Base-by-base conservation (phyloP, 352 stramenopile species). In the Pythium coloratum region DNA sequence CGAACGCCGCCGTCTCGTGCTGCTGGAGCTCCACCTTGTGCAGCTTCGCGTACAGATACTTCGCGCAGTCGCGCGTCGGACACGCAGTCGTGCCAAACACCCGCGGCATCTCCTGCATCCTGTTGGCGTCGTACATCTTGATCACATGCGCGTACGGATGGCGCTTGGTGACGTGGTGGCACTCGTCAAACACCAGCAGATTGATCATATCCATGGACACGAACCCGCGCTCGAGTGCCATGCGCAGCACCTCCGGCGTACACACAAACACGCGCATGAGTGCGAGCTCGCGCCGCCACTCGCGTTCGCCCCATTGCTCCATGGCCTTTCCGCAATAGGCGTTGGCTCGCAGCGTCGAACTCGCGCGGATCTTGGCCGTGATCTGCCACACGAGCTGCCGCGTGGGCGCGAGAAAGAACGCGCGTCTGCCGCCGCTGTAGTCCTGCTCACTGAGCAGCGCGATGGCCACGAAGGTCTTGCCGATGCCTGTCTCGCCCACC, bases 111-210 rank as follows among this genome's bases (percentile, higher is more conserved):
- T 38, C 26, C 20, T 72, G 9, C 33, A 4, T 6, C 1, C 30
- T 7, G 18, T 69, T 56, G n/a, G 77, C 51, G 38, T 89, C 75
- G 69, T 94, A 96, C 67, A 95, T 79, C 53, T 90, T 91, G 44
- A 96, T 91, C 18, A 97, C 73, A 46, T 95, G 88, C 32, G 88
- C 88, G 73, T 97, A 97, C 64, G 89, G 88, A 38, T 97, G 90
- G 54, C 89, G 89, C 73, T 96, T 96, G 28, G 76, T 88, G 44
- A 92, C 88, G 73, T 95, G 84, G 70, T 97, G 90, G 71, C 90
- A 97, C 73, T 97, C 90, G 70, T 97, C 90, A 63, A 97, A 93
- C 32, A 97, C 81, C 20, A 97, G 76, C 64, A 97, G 47, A 67
- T 94, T 94, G 70, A 95, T 90, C 55, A 72, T 73, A 20, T 77